These are phyloP conservation scores for Barnettozyma sucrosica DNA, from an alignment of 805 yeast species.

Conservation along the genomic window DNA sequence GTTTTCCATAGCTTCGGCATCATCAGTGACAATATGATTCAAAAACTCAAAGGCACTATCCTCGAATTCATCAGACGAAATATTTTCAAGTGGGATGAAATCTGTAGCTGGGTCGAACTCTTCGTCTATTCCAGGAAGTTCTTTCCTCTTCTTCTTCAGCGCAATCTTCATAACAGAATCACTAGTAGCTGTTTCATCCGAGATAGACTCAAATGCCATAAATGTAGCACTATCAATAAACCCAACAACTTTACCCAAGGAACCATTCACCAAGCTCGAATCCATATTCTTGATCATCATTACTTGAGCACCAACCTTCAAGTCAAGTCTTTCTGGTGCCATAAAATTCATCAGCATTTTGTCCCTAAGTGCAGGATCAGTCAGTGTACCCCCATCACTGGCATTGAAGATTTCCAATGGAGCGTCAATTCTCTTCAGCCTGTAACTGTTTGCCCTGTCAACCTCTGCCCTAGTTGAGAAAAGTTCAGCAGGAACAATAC, in stretches of 20 bases:
- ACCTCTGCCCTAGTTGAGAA: conserved; percentile 71
- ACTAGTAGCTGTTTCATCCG: conserved; percentile 21
- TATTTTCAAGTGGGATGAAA: conserved; percentile 3
- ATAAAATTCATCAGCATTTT: conserved; percentile 49
- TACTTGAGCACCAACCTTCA: conserved; percentile 74
- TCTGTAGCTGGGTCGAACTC: conserved; percentile 1
- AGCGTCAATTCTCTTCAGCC: conserved; percentile 44
- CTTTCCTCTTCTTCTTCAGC: conserved; percentile 2
- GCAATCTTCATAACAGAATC: conserved; percentile 17
- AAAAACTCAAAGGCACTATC: conserved; percentile 48
- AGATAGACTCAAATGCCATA: conserved; percentile 30
- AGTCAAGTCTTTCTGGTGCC: conserved; percentile 49
- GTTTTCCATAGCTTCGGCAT: conserved; percentile 27
- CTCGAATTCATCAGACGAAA: conserved; percentile 26
- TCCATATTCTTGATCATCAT: conserved; percentile 78
- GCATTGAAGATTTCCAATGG: conserved; percentile 40
- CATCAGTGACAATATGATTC: conserved; percentile 23
- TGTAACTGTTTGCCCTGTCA: conserved; percentile 51
- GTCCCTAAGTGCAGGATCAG: conserved; percentile 37
- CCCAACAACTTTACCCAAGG: conserved; percentile 63
- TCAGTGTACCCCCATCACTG: conserved; percentile 46
- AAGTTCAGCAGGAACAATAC: conserved; percentile 65
- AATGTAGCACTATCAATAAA: conserved; percentile 50
- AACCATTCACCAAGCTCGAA: conserved; percentile 69
- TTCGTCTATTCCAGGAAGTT: background rate